Base-by-base conservation (phyloP, 2,329 filamentous ascomycete genomes). In the Talaromyces islandicus region DNA sequence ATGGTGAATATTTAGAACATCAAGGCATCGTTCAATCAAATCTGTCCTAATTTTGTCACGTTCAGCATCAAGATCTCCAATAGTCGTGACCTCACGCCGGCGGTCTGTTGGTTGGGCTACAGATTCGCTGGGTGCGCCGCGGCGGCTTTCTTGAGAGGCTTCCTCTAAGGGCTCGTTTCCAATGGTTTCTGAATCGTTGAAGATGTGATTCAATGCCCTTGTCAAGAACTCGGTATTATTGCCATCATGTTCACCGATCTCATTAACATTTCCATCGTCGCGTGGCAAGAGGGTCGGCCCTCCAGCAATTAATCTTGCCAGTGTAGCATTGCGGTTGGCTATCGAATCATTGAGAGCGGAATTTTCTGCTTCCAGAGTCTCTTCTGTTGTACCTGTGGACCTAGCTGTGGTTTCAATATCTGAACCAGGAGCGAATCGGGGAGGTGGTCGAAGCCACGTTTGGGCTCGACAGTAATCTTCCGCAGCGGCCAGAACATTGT, bases 21-120 rank as follows among this genome's bases (percentile, higher is more conserved):
- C 92, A 24, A 99, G 80, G 65, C 90, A 96, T 60, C 91, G 89
- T 67, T 97, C 92, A 61, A 97, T 92, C 58, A 97, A 77, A 59
- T 90, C 88, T 21, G 85, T 81, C 43, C 91, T 85, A 46, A 97
- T 80, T n/a, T 81, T 83, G 4, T 83, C 81, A 52, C 94, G 87
- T 71, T 90, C 84, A 35, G 84, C 83, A 63, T 96, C 90, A 7
- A 99, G 80, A 64, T 92, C 88, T 60, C 97, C 90, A 60, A 92
- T 81, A 0, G 89, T 89, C 32, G 68, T 65, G 32, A 75, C 63
- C 56, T 75, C 69, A 19, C 72, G 74, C 38, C 68, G 67, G 57
- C 64, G 69, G 11, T 67, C 59, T 19, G 65, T 61, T 54, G 69
- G 55, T 61, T 66, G 64, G 17, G 60, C 64, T 17, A 64, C 59